Conservation (phyloP, 805 yeast genomes). For the Zygosaccharomyces kombuchaensis region DNA sequence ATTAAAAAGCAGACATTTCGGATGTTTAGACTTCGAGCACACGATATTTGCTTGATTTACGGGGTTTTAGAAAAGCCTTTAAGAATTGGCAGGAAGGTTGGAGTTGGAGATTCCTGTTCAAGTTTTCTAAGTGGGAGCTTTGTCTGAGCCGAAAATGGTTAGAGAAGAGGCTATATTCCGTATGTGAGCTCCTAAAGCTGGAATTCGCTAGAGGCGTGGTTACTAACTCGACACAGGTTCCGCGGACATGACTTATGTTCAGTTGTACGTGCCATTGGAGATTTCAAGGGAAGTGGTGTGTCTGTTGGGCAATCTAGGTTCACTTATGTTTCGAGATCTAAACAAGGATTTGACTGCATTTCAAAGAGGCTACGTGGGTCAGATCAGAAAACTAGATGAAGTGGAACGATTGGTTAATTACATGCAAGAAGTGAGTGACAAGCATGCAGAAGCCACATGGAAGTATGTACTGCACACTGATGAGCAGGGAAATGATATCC, state of each 20-base stretch:
- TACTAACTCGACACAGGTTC: constrained; percentile 45
- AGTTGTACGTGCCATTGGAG: constrained; percentile 81
- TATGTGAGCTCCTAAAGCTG: constrained; percentile 17
- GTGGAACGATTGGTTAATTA: constrained; percentile 68
- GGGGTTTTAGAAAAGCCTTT: neutral
- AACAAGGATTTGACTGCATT: constrained; percentile 77
- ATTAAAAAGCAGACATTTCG: neutral
- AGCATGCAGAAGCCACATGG: constrained; percentile 39
- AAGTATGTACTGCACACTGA: constrained; percentile 34
- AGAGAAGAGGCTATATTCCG: constrained; percentile 41
- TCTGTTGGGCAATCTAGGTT: constrained; percentile 79
- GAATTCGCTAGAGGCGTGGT: neutral
- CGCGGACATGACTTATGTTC: constrained; percentile 95
- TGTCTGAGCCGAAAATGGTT: constrained; percentile 19
- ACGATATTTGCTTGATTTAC: neutral
- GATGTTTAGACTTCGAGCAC: neutral
- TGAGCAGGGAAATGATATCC: constrained; percentile 22
- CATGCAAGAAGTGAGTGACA: constrained; percentile 45
- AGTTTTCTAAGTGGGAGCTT: neutral
- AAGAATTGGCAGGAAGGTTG: neutral
- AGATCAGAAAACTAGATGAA: constrained; percentile 76
- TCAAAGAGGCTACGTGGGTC: constrained; percentile 87
- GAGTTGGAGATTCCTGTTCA: neutral
- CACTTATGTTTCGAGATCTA: constrained; percentile 83
- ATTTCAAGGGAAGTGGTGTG: constrained; percentile 79